These are phyloP conservation scores for Microdochium bolleyi DNA, from an alignment of 2,329 filamentous ascomycete species.

Conservation along the genomic window DNA sequence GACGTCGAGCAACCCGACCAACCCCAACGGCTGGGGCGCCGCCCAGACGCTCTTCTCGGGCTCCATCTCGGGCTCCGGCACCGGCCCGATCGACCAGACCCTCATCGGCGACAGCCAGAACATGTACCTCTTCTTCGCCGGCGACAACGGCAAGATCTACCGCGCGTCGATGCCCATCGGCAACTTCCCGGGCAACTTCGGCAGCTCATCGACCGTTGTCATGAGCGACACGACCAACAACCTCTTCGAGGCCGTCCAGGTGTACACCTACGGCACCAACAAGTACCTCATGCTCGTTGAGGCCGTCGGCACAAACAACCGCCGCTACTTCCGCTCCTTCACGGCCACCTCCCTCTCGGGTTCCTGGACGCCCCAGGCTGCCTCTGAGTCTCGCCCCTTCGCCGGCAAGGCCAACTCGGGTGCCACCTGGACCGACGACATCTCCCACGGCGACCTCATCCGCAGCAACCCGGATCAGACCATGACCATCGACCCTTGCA, in stretches of 20 bases:
- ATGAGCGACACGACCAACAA: slow-evolving; percentile 45
- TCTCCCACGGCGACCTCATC: slow-evolving; percentile 57
- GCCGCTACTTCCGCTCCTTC: slow-evolving; percentile 59
- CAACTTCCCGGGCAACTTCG: slow-evolving; percentile 55
- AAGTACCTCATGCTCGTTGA: slow-evolving; percentile 64
- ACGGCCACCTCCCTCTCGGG: slow-evolving; percentile 49
- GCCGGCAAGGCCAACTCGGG: slow-evolving; percentile 60
- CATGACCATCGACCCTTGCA: slow-evolving; percentile 54
- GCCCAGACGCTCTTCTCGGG: slow-evolving; percentile 49
- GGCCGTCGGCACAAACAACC: slow-evolving; percentile 43
- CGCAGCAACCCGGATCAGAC: slow-evolving; percentile 52
- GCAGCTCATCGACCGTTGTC: slow-evolving; percentile 37
- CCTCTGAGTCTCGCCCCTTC: slow-evolving; percentile 49
- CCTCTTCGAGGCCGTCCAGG: slow-evolving; percentile 59
- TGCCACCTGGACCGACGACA: slow-evolving; percentile 58
- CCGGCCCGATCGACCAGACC: slow-evolving; percentile 54
- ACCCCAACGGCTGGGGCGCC: slow-evolving; percentile 47
- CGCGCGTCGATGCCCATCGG: slow-evolving; percentile 53
- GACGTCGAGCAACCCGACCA: slow-evolving; percentile 49
- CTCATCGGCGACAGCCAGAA: slow-evolving; percentile 51
- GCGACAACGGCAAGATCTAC: slow-evolving; percentile 61
- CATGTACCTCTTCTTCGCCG: slow-evolving; percentile 63
- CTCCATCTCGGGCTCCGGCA: slow-evolving; percentile 38
- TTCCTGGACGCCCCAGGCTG: slow-evolving; percentile 49
- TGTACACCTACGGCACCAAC: slow-evolving; percentile 49